phyloP scores from a whole-genome alignment of 306 rosid species.

The Castanopsis chinensis region DNA sequence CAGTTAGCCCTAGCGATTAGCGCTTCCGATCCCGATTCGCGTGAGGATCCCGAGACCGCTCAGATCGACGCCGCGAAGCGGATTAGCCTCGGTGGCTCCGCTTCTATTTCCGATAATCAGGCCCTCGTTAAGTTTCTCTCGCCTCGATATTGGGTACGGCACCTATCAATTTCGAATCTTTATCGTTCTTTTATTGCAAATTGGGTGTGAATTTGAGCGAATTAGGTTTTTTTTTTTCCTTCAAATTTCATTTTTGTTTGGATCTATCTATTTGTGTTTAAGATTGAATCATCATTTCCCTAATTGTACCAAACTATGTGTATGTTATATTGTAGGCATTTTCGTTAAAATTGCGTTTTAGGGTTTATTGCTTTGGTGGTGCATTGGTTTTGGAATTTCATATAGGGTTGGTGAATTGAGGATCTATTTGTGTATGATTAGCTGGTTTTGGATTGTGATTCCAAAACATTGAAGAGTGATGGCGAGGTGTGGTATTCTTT shows the following conservation, averaged over 20 bases:
- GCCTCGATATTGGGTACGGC: constrained; percentile 75
- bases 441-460: background rate
- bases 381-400: constrained; percentile 12
- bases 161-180: background rate
- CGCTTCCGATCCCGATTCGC: constrained; percentile 82
- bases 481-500: background rate
- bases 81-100: constrained; percentile 86
- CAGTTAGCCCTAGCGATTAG: constrained; percentile 98
- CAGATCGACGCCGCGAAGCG: constrained; percentile 99
- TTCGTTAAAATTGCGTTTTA: background rate
- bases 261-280: background rate
- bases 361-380: background rate
- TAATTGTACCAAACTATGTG: background rate
- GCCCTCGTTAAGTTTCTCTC: constrained; percentile 67
- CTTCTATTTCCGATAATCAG: constrained; percentile 45
- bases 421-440: background rate
- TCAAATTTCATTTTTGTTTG: background rate
- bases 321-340: background rate
- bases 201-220: constrained; percentile 2
- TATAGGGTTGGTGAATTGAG: constrained; percentile 2
- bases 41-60: constrained; percentile 72
- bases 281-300: background rate
- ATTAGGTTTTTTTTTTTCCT: background rate
- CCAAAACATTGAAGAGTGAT: background rate
- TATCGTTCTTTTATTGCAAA: background rate